phyloP scores from a whole-genome alignment of 768 basidiomycete species.

The Cyathus striatus region DNA sequence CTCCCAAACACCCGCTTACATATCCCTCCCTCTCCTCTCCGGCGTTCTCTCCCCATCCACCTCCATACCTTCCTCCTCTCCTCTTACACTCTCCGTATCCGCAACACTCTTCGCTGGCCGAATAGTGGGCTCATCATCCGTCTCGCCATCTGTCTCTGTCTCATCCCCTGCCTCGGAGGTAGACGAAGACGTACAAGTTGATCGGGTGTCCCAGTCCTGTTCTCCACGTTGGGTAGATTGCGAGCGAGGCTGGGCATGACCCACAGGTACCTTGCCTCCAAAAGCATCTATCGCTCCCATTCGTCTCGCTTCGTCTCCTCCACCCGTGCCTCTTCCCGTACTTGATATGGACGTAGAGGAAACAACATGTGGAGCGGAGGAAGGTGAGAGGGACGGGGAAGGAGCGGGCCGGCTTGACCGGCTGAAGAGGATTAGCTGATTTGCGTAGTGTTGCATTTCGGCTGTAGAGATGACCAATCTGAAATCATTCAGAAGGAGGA shows the following conservation, averaged over 20 bases:
- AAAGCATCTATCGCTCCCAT: conserved; percentile 56
- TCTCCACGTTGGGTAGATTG: no score
- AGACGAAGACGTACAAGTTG: neutral
- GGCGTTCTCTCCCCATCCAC: conserved; percentile 3
- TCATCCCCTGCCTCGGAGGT: conserved; percentile 22
- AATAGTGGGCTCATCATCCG: conserved; percentile 83
- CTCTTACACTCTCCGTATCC: conserved; percentile 15
- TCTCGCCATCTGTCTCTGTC: conserved; percentile 44
- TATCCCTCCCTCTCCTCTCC: conserved; percentile 4
- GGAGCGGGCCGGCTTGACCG: conserved; percentile 18
- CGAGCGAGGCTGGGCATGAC: conserved; percentile 15
- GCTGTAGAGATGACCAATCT: conserved; percentile 78
- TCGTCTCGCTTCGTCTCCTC: conserved; percentile 20
- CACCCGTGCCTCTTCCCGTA: no score
- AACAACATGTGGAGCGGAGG: no score
- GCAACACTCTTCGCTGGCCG: conserved; percentile 29
- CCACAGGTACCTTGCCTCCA: conserved; percentile 32
- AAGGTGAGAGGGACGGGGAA: conserved; percentile 13
- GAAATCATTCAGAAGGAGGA: conserved; percentile 95
- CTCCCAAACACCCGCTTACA: conserved; percentile 13
- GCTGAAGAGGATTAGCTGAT: conserved; percentile 77
- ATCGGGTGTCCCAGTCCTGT: conserved; percentile 26
- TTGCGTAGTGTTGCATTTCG: conserved; percentile 95
- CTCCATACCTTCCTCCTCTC: conserved; percentile 5
- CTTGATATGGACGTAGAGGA: no score